Evolutionary conservation across 2,329 filamentous ascomycete genomes (phyloP).

Genomic region (Mycosphaerella arachidis): DNA sequence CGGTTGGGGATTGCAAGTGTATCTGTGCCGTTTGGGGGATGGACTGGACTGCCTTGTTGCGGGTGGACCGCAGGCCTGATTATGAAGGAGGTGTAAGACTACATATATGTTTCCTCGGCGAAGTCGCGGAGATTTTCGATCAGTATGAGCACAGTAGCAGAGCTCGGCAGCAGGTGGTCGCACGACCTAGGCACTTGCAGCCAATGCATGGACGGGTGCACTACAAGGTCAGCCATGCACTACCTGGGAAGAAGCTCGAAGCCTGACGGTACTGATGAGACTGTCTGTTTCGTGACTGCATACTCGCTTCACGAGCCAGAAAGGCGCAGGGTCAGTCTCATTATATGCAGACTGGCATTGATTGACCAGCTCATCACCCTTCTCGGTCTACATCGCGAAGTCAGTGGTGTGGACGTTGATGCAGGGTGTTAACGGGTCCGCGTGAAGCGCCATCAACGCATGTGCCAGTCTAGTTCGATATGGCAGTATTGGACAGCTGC

Average conservation of each 20-base stretch:
- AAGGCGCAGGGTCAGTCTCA: constrained; percentile 36
- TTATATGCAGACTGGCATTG: constrained; percentile 47
- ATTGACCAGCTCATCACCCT: constrained; percentile 39
- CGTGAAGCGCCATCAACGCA: constrained; percentile 47
- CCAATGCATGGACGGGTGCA: constrained; percentile 24
- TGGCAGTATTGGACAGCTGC: constrained; percentile 49
- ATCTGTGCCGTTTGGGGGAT: not conserved
- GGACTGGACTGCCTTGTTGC: too few species aligned
- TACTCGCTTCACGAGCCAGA: constrained; percentile 35
- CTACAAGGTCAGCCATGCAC: too few species aligned
- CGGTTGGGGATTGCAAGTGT: not conserved
- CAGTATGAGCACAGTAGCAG: not conserved
- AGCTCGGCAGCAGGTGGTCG: too few species aligned
- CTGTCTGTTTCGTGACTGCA: constrained; percentile 33
- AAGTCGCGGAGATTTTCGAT: not conserved
- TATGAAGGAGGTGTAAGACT: not conserved
- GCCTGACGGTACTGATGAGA: constrained; percentile 35
- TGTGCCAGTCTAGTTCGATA: constrained; percentile 55
- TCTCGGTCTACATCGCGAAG: constrained; percentile 52
- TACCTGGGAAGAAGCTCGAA: constrained; percentile 40
- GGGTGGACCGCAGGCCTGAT: not conserved
- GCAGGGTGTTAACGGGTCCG: constrained; percentile 54
- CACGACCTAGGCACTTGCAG: not conserved
- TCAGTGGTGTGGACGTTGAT: constrained; percentile 48
- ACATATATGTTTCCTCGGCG: not conserved